Conservation (phyloP, 1,284 basidiomycete genomes). For the Papiliotrema nemorosa region DNA sequence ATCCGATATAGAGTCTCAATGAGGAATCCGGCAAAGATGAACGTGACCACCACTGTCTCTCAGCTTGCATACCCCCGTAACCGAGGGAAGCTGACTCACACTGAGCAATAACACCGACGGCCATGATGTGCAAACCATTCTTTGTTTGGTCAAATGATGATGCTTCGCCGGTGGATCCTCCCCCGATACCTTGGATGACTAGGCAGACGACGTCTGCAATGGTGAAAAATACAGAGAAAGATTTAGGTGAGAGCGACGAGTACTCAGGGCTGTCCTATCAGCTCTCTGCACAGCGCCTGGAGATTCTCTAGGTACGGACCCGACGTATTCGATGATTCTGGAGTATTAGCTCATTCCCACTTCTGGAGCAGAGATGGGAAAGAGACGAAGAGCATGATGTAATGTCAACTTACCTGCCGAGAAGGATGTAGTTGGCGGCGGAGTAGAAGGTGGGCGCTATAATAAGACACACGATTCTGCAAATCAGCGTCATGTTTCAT, state of each 20-base stretch:
- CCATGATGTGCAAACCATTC: conserved; percentile 30
- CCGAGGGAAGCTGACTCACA: conserved; percentile 1
- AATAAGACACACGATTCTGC: conserved; percentile 18
- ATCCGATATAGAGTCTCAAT: not conserved
- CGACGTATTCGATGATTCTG: too few species aligned
- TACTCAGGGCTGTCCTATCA: too few species aligned
- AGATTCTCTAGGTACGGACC: too few species aligned
- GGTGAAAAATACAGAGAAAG: conserved; percentile 31
- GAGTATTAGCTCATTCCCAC: too few species aligned
- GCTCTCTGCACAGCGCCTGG: too few species aligned
- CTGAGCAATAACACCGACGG: conserved; percentile 13
- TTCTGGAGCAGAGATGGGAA: too few species aligned
- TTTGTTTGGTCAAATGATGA: not conserved
- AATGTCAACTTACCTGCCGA: conserved; percentile 16
- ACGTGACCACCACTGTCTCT: conserved; percentile 31
- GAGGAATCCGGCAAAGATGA: conserved; percentile 24
- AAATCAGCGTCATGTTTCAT: too few species aligned
- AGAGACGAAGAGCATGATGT: too few species aligned
- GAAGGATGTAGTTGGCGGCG: conserved; percentile 26
- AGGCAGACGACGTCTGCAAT: conserved; percentile 34
- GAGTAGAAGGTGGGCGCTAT: conserved; percentile 26
- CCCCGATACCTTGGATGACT: conserved; percentile 38
- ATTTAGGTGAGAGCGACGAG: conserved; percentile 19
- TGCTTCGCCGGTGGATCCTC: conserved; percentile 22
- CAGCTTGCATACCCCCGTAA: not conserved